A percentile compares a stretch with the other conserved stretches of the same genome.
Evolutionary conservation across 2,329 filamentous ascomycete species (phyloP).

Genomic region (Eutypa lata): DNA sequence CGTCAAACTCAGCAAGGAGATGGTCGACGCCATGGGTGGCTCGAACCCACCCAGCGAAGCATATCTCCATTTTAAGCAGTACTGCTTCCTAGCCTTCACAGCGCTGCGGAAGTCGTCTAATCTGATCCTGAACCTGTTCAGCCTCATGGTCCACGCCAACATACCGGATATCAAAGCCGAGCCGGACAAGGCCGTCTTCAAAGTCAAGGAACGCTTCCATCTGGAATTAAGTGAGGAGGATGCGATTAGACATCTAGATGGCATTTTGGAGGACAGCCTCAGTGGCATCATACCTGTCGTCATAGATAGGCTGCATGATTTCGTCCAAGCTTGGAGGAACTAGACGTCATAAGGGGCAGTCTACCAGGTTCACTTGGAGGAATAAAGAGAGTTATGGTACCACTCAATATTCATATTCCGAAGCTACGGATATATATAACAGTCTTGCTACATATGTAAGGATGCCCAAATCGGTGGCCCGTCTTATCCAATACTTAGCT

Average conservation of each 20-base stretch:
- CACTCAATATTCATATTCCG: too few species aligned
- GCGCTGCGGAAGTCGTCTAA: constrained; percentile 87
- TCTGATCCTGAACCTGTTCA: constrained; percentile 91
- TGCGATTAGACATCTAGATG: constrained; percentile 81
- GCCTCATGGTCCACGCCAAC: constrained; percentile 95
- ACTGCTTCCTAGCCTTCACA: constrained; percentile 92
- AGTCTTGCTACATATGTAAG: too few species aligned
- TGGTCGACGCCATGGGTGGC: constrained; percentile 98
- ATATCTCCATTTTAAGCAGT: constrained; percentile 88
- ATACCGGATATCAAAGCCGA: constrained; percentile 93
- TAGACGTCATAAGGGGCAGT: constrained; percentile 37
- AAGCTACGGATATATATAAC: too few species aligned
- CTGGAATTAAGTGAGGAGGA: constrained; percentile 90
- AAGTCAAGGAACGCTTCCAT: constrained; percentile 93
- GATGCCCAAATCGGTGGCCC: too few species aligned
- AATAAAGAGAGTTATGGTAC: too few species aligned
- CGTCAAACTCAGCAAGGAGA: constrained; percentile 96
- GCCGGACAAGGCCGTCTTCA: constrained; percentile 88
- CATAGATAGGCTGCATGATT: constrained; percentile 90
- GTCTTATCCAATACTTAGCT: too few species aligned
- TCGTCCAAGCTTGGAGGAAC: constrained; percentile 88
- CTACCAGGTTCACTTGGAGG: too few species aligned
- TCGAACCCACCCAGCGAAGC: constrained; percentile 63
- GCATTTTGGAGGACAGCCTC: constrained; percentile 85
- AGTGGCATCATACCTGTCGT: constrained; percentile 89